Conservation (phyloP, 2,329 filamentous ascomycete genomes). For the Catunica adiposa region DNA sequence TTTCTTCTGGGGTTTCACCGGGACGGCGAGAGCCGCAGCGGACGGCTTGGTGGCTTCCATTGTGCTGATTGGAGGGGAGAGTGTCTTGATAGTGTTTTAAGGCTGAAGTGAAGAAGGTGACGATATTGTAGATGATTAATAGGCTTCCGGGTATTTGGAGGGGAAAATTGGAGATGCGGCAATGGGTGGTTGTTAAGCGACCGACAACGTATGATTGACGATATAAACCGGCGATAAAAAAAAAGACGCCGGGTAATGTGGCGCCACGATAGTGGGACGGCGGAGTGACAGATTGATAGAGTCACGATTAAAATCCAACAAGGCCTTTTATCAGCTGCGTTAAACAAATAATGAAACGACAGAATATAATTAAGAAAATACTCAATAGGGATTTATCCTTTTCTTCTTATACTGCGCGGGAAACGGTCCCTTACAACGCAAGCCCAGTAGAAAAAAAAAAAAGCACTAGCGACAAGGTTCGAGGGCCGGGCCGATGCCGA, state of each 20-base stretch:
- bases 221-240: not conserved
- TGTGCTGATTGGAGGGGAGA: not conserved
- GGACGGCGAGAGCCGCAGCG: not conserved
- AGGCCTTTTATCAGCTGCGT: too few species aligned
- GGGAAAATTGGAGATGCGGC: not conserved
- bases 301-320: too few species aligned
- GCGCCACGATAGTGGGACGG: not conserved
- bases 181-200: not conserved
- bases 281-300: too few species aligned
- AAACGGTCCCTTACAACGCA: not conserved
- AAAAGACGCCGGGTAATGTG: not conserved
- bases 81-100: not conserved
- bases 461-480: not conserved
- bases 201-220: not conserved
- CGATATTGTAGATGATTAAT: not conserved
- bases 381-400: too few species aligned
- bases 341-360: too few species aligned
- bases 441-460: not conserved
- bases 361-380: too few species aligned
- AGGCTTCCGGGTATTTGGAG: not conserved
- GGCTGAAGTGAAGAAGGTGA: not conserved
- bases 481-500: not conserved
- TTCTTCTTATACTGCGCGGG: not conserved
- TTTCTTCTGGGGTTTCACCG: conserved; percentile 11
- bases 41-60: conserved; percentile 11